These are phyloP conservation scores for Paramecium sexaurelia DNA, from an alignment of 73 alveolate genomes.

Conservation along the genomic window DNA sequence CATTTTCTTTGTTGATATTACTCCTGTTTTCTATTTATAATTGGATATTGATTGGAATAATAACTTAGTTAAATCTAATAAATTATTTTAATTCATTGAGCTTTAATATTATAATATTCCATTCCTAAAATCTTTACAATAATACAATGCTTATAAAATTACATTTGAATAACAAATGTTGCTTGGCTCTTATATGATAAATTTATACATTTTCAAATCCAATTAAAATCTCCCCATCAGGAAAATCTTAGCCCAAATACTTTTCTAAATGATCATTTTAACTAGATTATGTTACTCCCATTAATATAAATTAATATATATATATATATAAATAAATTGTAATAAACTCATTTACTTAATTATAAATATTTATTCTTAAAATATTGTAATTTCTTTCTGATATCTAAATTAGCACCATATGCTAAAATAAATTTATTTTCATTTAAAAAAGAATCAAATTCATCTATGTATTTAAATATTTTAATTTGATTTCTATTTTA, in stretches of 20 bases:
- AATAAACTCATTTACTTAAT: slow-evolving; percentile 4
- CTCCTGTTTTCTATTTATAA: slow-evolving; percentile 57
- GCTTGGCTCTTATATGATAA: slow-evolving; percentile 23
- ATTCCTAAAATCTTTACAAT: slow-evolving; percentile 56
- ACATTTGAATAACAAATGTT: slow-evolving; percentile 65
- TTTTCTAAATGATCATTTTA: slow-evolving; percentile 23
- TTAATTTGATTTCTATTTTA: slow-evolving; percentile 3
- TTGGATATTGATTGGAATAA: slow-evolving; percentile 45
- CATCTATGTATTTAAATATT: slow-evolving; percentile 5
- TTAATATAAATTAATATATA: background rate
- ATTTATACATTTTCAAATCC: slow-evolving; percentile 65
- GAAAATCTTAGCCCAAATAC: slow-evolving; percentile 59
- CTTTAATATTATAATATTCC: slow-evolving; percentile 34
- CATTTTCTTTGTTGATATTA: slow-evolving; percentile 51
- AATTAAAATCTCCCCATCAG: slow-evolving; percentile 56
- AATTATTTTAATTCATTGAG: slow-evolving; percentile 5
- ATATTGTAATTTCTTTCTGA: slow-evolving; percentile 3
- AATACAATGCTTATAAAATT: slow-evolving; percentile 56
- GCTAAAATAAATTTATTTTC: slow-evolving; percentile 1
- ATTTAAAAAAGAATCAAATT: background rate
- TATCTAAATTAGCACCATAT: background rate
- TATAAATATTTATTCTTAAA: background rate
- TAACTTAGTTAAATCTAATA: slow-evolving; percentile 6
- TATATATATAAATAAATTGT: background rate
- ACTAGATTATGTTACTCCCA: slow-evolving; percentile 34